phyloP scores from a whole-genome alignment of 2,329 filamentous ascomycete species.

The Colletotrichum sp. region DNA sequence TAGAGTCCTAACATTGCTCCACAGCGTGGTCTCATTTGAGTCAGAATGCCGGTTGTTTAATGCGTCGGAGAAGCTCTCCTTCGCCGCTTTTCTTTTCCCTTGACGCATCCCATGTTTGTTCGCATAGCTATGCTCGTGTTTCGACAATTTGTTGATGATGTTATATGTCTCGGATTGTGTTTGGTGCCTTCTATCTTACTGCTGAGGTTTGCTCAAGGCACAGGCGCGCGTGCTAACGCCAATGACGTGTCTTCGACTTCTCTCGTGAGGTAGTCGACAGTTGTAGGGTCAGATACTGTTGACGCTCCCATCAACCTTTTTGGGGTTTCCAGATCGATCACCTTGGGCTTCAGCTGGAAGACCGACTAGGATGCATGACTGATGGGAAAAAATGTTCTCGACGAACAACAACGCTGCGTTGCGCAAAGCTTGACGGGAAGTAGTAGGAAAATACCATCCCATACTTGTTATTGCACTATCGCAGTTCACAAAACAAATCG shows the following conservation, averaged over 20 bases:
- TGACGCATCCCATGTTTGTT: background rate
- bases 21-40: background rate
- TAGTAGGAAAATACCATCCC: background rate
- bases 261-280: background rate
- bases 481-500: background rate
- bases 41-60: background rate
- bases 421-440: background rate
- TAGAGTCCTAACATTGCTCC: background rate
- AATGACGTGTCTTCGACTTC: background rate
- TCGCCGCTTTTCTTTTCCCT: background rate
- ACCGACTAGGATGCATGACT: background rate
- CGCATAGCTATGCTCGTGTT: background rate
- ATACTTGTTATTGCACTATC: background rate
- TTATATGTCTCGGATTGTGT: background rate
- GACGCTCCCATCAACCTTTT: background rate
- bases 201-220: background rate
- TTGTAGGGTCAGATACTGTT: background rate
- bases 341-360: background rate
- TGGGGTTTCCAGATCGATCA: background rate
- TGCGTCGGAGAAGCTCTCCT: background rate
- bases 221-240: background rate
- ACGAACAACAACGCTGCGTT: background rate
- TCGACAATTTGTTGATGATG: accelerated
- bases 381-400: background rate
- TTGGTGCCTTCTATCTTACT: background rate